Evolutionary conservation across 2,329 filamentous ascomycete species (phyloP).

Genomic region (Apiospora aurea): DNA sequence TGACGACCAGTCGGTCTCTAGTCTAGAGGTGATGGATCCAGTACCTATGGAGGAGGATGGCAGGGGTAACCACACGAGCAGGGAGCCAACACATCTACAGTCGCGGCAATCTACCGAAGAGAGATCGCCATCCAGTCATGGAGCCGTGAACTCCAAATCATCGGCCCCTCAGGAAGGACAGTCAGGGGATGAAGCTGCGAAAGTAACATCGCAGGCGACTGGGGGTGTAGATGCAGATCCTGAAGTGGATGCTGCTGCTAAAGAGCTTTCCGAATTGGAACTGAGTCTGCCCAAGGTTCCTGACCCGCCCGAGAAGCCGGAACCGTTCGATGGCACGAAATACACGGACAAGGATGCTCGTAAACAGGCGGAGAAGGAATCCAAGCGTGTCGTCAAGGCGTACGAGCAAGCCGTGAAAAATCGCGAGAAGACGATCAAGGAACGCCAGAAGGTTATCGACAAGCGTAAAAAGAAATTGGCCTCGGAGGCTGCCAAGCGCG

Average conservation of each 20-base stretch:
- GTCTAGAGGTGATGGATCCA: conserved; percentile 37
- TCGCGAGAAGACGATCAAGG: conserved; percentile 68
- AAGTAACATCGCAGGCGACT: not conserved
- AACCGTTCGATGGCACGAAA: conserved; percentile 61
- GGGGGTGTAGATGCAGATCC: conserved; percentile 4
- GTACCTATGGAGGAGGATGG: conserved; percentile 37
- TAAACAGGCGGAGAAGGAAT: conserved; percentile 74
- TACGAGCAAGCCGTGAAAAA: conserved; percentile 73
- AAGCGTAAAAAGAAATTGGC: conserved; percentile 57
- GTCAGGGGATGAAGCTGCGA: not conserved
- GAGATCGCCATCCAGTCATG: not conserved
- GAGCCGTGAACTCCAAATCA: not conserved
- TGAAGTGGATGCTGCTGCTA: conserved; percentile 17
- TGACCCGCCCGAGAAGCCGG: conserved; percentile 60
- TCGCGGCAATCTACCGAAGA: not conserved
- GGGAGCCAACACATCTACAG: not conserved
- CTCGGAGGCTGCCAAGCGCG: conserved; percentile 50
- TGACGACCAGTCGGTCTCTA: conserved; percentile 31
- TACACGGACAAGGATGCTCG: conserved; percentile 70
- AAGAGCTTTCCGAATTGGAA: conserved; percentile 1
- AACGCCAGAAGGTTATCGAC: conserved; percentile 66
- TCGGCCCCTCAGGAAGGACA: conserved; percentile 8
- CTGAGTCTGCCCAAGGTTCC: conserved; percentile 52
- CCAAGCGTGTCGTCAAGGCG: conserved; percentile 65
- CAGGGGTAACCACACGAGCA: conserved; percentile 14